These are phyloP conservation scores for Vitis rotundifolia DNA, from an alignment of 164 flowering plant species.

Conservation along the genomic window DNA sequence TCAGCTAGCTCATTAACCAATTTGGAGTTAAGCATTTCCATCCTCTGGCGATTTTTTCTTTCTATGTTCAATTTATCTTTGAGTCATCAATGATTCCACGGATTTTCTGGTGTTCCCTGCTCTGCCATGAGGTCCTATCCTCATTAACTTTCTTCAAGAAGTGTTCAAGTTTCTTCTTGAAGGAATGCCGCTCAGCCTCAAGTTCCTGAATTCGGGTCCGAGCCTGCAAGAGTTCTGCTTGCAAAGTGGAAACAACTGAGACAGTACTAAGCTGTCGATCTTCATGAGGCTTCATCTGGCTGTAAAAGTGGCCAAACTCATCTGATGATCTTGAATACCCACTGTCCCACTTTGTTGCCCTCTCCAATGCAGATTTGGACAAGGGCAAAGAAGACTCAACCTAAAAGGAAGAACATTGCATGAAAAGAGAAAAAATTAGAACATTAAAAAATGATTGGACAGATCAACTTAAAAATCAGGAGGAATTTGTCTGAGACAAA, in stretches of 20 bases:
- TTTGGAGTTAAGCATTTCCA: constrained; percentile 81
- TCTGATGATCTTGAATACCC: constrained; percentile 51
- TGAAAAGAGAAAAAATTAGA: not conserved
- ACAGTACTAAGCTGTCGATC: constrained; percentile 44
- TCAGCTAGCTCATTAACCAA: constrained; percentile 81
- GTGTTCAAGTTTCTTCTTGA: constrained; percentile 88
- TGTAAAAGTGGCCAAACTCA: constrained; percentile 41
- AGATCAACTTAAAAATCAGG: too few species aligned
- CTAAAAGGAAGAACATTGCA: constrained; percentile 16
- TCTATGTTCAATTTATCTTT: constrained; percentile 69
- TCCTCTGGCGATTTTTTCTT: constrained; percentile 75
- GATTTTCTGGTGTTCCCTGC: constrained; percentile 87
- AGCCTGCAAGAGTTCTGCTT: constrained; percentile 76
- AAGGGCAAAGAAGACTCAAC: constrained; percentile 48
- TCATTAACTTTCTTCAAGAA: constrained; percentile 78
- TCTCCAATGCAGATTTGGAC: constrained; percentile 77
- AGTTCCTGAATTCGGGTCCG: constrained; percentile 72
- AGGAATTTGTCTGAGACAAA: too few species aligned
- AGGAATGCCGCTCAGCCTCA: constrained; percentile 70
- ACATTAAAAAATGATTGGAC: too few species aligned
- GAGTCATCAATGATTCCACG: constrained; percentile 73
- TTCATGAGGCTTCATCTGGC: constrained; percentile 53
- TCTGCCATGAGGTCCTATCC: constrained; percentile 81
- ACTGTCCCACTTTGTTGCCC: constrained; percentile 98
- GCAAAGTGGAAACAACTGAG: constrained; percentile 62